These are phyloP conservation scores for Staphylotrichum longicolle DNA, from an alignment of 495 filamentous ascomycete species.

Conservation along the genomic window DNA sequence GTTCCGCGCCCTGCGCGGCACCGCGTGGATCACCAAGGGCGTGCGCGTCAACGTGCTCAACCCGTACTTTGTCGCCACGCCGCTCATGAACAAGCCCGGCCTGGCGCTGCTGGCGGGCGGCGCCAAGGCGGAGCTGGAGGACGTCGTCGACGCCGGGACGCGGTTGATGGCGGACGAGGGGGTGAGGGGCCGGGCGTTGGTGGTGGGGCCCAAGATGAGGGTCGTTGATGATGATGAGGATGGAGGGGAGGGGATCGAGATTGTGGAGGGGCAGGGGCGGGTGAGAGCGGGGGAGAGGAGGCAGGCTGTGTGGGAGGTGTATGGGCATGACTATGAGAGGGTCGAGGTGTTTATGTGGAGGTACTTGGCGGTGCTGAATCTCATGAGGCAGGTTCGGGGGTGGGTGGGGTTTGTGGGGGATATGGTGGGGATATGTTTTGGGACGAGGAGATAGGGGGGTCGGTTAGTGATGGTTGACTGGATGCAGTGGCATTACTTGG, in stretches of 20 bases:
- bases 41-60: conserved; percentile 60
- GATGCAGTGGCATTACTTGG: not conserved
- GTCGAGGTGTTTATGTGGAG: conserved; percentile 50
- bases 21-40: conserved; percentile 40
- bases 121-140: conserved; percentile 49
- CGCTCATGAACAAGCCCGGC: conserved; percentile 45
- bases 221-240: conserved; percentile 28
- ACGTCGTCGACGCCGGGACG: conserved; percentile 45
- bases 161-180: conserved; percentile 46
- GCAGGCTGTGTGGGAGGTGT: conserved; percentile 52
- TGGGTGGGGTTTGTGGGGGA: conserved; percentile 52
- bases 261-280: conserved; percentile 6
- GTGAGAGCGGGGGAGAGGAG: not conserved
- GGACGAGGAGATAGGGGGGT: not conserved
- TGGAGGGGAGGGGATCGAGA: not conserved
- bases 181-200: conserved; percentile 52
- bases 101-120: conserved; percentile 54
- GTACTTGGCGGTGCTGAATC: conserved; percentile 50
- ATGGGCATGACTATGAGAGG: conserved; percentile 57
- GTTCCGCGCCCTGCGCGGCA: conserved; percentile 55
- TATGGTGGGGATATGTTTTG: conserved; percentile 35
- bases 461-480: not conserved
- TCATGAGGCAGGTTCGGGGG: conserved; percentile 43
- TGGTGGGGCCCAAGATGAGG: conserved; percentile 53
- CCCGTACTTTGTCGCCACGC: conserved; percentile 68